These are phyloP conservation scores for Suillus placidus DNA, from an alignment of 768 basidiomycete species.

Conservation along the genomic window DNA sequence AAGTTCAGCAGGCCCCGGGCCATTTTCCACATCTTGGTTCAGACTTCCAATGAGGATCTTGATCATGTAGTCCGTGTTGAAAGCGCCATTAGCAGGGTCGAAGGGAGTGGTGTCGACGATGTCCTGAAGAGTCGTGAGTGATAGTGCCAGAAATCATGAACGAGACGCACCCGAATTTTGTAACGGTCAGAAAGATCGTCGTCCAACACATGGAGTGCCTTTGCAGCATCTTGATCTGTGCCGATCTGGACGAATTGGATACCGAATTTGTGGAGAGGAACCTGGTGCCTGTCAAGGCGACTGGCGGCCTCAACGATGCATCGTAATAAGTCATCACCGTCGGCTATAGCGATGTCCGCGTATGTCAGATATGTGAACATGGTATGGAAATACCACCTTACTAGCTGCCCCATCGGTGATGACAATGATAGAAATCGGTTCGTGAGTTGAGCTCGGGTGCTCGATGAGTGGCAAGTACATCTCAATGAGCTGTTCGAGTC, in stretches of 20 bases:
- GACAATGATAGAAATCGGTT: slow-evolving; percentile 39
- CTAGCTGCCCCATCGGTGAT: slow-evolving; percentile 46
- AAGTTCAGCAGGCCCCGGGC: slow-evolving; percentile 11
- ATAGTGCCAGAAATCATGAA: background rate
- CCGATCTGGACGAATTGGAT: slow-evolving; percentile 54
- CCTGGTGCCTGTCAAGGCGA: slow-evolving; percentile 39
- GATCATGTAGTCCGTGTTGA: slow-evolving; percentile 39
- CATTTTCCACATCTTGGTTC: slow-evolving; percentile 21
- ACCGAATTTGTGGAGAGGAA: slow-evolving; percentile 43
- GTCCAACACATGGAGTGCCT: slow-evolving; percentile 43
- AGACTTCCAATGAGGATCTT: slow-evolving; percentile 36
- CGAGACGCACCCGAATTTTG: slow-evolving; percentile 31
- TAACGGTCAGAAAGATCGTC: slow-evolving; percentile 37
- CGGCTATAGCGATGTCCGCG: slow-evolving; percentile 19
- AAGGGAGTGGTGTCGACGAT: slow-evolving; percentile 51
- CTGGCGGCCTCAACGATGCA: slow-evolving; percentile 41
- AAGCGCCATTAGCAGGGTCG: slow-evolving; percentile 31
- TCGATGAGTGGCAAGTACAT: slow-evolving; percentile 40
- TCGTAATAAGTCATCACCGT: slow-evolving; percentile 27
- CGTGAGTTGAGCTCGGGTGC: slow-evolving; percentile 28
- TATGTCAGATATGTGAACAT: slow-evolving; percentile 7
- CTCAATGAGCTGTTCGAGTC: slow-evolving; percentile 39
- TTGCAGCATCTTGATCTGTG: slow-evolving; percentile 37
- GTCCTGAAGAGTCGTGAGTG: slow-evolving; percentile 33
- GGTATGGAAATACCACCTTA: slow-evolving; percentile 20